Evolutionary conservation across 805 yeast genomes (phyloP).

Genomic region (Ascoidea tarda): DNA sequence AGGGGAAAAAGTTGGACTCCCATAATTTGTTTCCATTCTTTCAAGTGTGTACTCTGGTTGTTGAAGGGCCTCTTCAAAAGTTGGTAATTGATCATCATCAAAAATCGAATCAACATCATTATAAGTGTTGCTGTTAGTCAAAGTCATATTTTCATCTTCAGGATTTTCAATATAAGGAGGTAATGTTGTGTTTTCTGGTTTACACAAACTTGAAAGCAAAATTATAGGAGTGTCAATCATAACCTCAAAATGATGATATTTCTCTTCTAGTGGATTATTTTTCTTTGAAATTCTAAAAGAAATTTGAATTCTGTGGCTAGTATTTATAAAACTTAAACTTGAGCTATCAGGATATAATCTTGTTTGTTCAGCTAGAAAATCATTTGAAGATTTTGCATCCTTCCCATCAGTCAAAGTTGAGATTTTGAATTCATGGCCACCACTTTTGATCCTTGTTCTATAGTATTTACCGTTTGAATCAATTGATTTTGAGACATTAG

Average conservation of each 20-base stretch:
- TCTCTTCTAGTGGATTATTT: conserved; percentile 28
- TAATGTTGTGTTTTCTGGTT: conserved; percentile 21
- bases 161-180: conserved; percentile 19
- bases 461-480: neutral
- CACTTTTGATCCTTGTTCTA: conserved; percentile 4
- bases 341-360: conserved; percentile 45
- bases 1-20: neutral
- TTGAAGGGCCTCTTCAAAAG: conserved; percentile 6
- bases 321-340: conserved; percentile 45
- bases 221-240: conserved; percentile 66
- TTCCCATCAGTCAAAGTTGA: conserved; percentile 1
- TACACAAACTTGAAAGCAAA: conserved; percentile 29
- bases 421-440: conserved; percentile 2
- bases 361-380: conserved; percentile 2
- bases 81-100: conserved; percentile 2
- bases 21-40: neutral
- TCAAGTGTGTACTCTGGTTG: neutral
- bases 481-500: neutral
- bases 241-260: conserved; percentile 65
- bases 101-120: neutral
- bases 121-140: neutral
- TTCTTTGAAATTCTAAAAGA: conserved; percentile 55
- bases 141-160: neutral
- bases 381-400: neutral
- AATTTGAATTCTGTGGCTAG: conserved; percentile 57